Base-by-base conservation (phyloP, 805 yeast genomes). In the Metschnikowia similis region DNA sequence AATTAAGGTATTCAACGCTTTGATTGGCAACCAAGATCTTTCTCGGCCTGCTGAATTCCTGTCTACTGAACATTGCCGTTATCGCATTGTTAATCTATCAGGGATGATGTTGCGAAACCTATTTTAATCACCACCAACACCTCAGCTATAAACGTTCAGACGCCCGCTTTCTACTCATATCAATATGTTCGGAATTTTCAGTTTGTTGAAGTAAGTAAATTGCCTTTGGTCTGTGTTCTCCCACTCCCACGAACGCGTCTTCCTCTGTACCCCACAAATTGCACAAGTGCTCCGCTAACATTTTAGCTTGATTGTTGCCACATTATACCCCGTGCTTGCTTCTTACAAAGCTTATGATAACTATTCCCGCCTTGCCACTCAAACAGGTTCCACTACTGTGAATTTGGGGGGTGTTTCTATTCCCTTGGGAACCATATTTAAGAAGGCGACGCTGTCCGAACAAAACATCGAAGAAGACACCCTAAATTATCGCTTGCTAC, bases 301-400 rank as follows among this genome's bases (percentile, higher is more conserved):
- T 13, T 7, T 6, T 32, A 57, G 61, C 42, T 44, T 51, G 38
- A 36, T 52, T 8, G 67, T 77, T 27, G 70, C 84, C 8, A 69
- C 81, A 34, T 71, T 74, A 9, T 80, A 82, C 64, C 90, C 90
- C 2, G 64, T 80, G 13, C 63, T 80, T 51, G 85, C 85, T 45
- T 80, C 89, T 3, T 83, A 72, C 65, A 76, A 71, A 53, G 82
- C 89, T 1, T 70, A 82, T 48, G 75, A 77, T 48, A 57, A 66
- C 42, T 70, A 74, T 56, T 74, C 61, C n/a, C 55, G 56, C 6
- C 59, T 64, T 21, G 61, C 65, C 34, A 56, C 71, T 59, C 47
- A 46, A 51, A 47, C 64, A 54, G 63, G 71, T 56, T 54, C 68
- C 49, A 51, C 55, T 50, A 56, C 63, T 48, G 49, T 76, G 62